A percentile compares a stretch with the other conserved stretches of the same genome.
Evolutionary conservation across 306 rosid species (phyloP).

Genomic region (Dicorynia guianensis): DNA sequence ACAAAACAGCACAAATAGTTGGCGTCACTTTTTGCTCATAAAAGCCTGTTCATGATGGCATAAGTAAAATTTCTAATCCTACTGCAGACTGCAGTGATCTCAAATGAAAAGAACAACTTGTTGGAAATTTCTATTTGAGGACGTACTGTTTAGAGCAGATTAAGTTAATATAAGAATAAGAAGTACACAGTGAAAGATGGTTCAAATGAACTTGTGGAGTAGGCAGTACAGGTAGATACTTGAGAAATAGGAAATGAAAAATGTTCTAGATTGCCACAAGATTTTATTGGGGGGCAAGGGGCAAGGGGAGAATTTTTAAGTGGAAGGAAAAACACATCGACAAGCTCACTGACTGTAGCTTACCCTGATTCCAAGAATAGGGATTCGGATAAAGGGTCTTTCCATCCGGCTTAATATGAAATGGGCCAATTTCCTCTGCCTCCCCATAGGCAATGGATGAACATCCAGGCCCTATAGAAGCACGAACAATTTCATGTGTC

Average conservation of each 20-base stretch:
- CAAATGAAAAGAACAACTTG: conserved; percentile 5
- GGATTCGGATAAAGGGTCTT: conserved; percentile 73
- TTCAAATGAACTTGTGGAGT: neutral
- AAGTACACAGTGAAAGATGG: neutral
- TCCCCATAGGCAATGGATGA: conserved; percentile 88
- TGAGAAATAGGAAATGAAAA: neutral
- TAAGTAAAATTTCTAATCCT: neutral
- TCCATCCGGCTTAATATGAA: conserved; percentile 73
- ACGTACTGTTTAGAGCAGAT: neutral
- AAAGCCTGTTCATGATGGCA: conserved; percentile 15
- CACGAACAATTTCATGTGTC: neutral
- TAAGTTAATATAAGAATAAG: neutral
- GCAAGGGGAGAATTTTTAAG: neutral
- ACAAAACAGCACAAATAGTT: conserved; percentile 39
- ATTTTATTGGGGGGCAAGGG: neutral
- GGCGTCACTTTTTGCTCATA: conserved; percentile 6
- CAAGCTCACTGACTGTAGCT: conserved; percentile 5
- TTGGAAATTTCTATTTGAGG: neutral
- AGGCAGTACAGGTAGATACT: neutral
- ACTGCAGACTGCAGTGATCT: conserved; percentile 3
- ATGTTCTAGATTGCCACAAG: neutral
- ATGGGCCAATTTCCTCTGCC: conserved; percentile 93
- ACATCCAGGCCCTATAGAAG: conserved; percentile 85
- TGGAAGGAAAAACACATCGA: neutral
- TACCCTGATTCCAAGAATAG: conserved; percentile 90